phyloP scores from a whole-genome alignment of 2,329 filamentous ascomycete genomes.

The Aschersonia sp. region DNA sequence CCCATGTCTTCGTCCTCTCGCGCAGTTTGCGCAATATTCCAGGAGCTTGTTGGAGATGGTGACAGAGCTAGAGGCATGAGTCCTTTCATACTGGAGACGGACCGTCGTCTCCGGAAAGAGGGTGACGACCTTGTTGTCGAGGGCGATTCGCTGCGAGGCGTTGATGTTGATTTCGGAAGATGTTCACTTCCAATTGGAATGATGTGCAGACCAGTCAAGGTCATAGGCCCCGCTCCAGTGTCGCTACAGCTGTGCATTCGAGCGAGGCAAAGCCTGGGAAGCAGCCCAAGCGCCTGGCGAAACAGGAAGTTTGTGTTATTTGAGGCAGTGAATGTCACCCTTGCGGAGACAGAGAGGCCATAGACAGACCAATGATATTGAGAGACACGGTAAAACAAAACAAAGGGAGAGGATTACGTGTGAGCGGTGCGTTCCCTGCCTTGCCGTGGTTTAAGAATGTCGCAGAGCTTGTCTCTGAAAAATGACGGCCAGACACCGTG shows the following conservation, averaged over 20 bases:
- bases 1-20: conserved; percentile 13
- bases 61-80: conserved; percentile 22
- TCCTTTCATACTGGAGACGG: conserved; percentile 24
- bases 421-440: background rate
- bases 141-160: conserved; percentile 1
- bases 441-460: conserved; percentile 1
- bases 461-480: background rate
- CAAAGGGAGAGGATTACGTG: background rate
- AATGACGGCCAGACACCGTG: conserved; percentile 3
- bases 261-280: conserved; percentile 1
- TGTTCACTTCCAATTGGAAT: background rate
- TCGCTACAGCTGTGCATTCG: conserved; percentile 3
- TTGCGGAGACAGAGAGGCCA: background rate
- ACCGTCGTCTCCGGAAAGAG: conserved; percentile 14
- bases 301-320: conserved; percentile 2
- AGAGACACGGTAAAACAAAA: background rate
- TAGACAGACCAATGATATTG: background rate
- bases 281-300: conserved; percentile 3
- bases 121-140: conserved; percentile 7
- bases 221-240: conserved; percentile 2
- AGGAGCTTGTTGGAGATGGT: conserved; percentile 10
- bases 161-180: background rate
- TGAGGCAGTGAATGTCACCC: background rate
- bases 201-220: conserved; percentile 1
- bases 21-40: conserved; percentile 6